Conservation (phyloP, 2,329 filamentous ascomycete species). For the Ophiostoma sp. region DNA sequence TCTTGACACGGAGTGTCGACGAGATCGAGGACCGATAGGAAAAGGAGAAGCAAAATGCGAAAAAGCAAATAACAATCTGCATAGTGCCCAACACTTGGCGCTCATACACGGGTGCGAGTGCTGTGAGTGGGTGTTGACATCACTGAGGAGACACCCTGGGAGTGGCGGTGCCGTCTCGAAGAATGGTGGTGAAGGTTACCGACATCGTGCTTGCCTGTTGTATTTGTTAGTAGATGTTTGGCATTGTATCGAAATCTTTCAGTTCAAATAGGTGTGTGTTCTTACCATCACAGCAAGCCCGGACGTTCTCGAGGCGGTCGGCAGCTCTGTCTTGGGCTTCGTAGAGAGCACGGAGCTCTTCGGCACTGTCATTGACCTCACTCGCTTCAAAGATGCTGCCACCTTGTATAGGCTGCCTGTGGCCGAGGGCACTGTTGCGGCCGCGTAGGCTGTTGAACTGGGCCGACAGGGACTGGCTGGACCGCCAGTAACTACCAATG, state of each 20-base stretch:
- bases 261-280: background rate
- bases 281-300: constrained; percentile 95
- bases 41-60: background rate
- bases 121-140: constrained; percentile 24
- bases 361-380: constrained; percentile 68
- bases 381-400: constrained; percentile 45
- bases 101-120: constrained; percentile 22
- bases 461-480: constrained; percentile 36
- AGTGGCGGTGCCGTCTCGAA: constrained; percentile 27
- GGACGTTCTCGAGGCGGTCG: constrained; percentile 84
- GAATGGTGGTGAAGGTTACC: constrained; percentile 44
- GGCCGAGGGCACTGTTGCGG: constrained; percentile 39
- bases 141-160: constrained; percentile 18
- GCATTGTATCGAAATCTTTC: background rate
- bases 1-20: too few relatives aligned
- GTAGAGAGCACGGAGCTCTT: constrained; percentile 75
- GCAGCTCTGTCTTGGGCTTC: constrained; percentile 71
- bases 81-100: too few relatives aligned
- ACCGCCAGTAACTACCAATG: constrained; percentile 56
- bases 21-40: background rate
- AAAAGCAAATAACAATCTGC: background rate
- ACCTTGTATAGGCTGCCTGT: constrained; percentile 23
- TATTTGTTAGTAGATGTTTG: background rate
- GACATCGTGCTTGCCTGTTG: constrained; percentile 67
- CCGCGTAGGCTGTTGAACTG: constrained; percentile 51